Evolutionary conservation across 2,329 filamentous ascomycete species (phyloP), one percentile per base, ranked within the genome.

Genomic region (Botryosphaeria dothidea): DNA sequence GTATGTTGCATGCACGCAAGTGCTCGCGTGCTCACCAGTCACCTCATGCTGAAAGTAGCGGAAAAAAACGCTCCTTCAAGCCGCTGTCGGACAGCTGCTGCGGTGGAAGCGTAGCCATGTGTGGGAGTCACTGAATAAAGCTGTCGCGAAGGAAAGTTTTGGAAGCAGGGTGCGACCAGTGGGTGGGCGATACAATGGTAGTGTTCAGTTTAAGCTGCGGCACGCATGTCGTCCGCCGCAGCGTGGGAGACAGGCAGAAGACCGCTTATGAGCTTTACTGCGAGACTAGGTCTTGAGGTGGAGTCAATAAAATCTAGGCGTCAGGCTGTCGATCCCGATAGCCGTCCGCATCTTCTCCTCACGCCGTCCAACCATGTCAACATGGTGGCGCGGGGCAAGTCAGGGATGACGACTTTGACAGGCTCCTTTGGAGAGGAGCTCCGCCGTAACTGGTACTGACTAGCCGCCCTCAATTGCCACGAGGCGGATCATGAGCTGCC

Each of bases 11-110:
- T 21, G 48, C 48, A 48, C 45, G 29, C 21, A 29, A 23, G 38
- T 45, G 64, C 27, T 61, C 46, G 49, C 57, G 49, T 61, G 58
- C 58, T 66, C 80, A 93, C 92, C 84, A 52, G 87, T 86, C 60
- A 91, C 86, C 77, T 91, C 89, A 71, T 88, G 84, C 69, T 92
- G 89, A 73, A 97, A 97, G 74, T 92, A 90, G 70, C 88, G 87
- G 76, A 94, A 93, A 81, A n/a, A 97, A 97, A 41, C 87, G 87
- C 73, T 94, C 90, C 70, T 93, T 95, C 65, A 87, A 79, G 4
- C 73, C 74, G 13, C 69, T 65, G 51, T 70, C 67, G 31, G 62
- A 38, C 6, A 15, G 36, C 17, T 54, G 51, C 45, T 64, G 51
- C n/a, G 38, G 51, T 27, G 45, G 41, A 21, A 57, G 62, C 11